Base-by-base conservation (phyloP, 257 asterid genomes). In the Ajuga chamaepitys region DNA sequence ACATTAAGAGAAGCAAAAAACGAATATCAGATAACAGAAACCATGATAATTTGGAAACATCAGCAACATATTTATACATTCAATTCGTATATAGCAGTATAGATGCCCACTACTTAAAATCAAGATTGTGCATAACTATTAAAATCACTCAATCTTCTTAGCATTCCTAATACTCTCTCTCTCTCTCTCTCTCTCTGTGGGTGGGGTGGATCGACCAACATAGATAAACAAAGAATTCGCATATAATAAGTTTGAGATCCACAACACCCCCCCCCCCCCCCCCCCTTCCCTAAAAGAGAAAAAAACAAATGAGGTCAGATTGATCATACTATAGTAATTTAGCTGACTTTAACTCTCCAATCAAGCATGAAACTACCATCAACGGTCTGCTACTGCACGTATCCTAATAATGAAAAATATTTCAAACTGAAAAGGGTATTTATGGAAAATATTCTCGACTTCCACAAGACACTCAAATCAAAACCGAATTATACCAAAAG, bases 321-420 rank as follows among this genome's bases (percentile, higher is more conserved):
- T 26, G 72, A 51, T 38, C 46, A 28, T 42, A 44, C 10, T 8
- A 47, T 21, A 28, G 24, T 26, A 55, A 59, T 5, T 22, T 40
- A 58, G 45, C 60, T 47, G 25, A 61, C n/a, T n/a, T 67, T 56
- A 45, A 55, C 4, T 24, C 54, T 63, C 50, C 37, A 48, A 59
- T 18, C 47, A 57, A 66, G 25, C 16, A 50, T 6, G 58, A 66
- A 44, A 42, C 53, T 3, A 53, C 41, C 51, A 54, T 22, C 66
- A 63, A 20, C 2, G n/a, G 22, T 34, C 57, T 24, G 61, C 24
- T 25, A 47, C 64, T 32, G 40, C 9, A 42, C n/a, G n/a, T n/a
- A n/a, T n/a, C n/a, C n/a, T 9, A 34, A n/a, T 41, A 18, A 13
- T 59, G 54, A 58, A 22, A 37, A 11, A 35, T n/a, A 37, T 16